These are phyloP conservation scores for Exophiala xenobiotica DNA, from an alignment of 2,329 filamentous ascomycete species.

Conservation along the genomic window DNA sequence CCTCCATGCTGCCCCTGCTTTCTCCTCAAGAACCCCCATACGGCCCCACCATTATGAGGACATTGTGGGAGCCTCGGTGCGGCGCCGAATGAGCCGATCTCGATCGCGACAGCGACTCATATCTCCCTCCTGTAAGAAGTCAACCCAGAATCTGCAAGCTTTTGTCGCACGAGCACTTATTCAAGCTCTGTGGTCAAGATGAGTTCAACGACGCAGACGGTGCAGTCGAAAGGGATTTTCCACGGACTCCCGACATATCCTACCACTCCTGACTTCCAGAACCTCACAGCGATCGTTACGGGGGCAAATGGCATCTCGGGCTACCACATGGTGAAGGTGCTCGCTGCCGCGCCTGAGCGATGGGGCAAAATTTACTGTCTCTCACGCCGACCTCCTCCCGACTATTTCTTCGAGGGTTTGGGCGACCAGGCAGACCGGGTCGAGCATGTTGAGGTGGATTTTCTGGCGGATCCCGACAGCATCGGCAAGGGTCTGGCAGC, in stretches of 20 bases:
- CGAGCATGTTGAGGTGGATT: constrained; percentile 42
- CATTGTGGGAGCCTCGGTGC: neutral
- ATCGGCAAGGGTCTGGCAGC: constrained; percentile 29
- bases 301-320: constrained; percentile 56
- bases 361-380: constrained; percentile 54
- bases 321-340: constrained; percentile 50
- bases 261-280: constrained; percentile 37
- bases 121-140: no score
- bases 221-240: constrained; percentile 43
- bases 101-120: neutral
- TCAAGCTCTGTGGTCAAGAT: neutral
- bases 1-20: no score
- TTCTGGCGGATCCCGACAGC: constrained; percentile 31
- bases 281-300: constrained; percentile 52
- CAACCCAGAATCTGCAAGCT: neutral
- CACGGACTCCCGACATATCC: constrained; percentile 49
- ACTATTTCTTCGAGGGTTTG: constrained; percentile 27
- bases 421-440: constrained; percentile 40
- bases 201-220: constrained; percentile 9
- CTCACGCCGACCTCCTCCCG: constrained; percentile 44
- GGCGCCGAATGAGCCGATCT: neutral
- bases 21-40: neutral
- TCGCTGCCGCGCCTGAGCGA: constrained; percentile 42
- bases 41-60: neutral
- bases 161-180: neutral